Base-by-base conservation (phyloP, 257 asterid species). In the Agastache rugosa region DNA sequence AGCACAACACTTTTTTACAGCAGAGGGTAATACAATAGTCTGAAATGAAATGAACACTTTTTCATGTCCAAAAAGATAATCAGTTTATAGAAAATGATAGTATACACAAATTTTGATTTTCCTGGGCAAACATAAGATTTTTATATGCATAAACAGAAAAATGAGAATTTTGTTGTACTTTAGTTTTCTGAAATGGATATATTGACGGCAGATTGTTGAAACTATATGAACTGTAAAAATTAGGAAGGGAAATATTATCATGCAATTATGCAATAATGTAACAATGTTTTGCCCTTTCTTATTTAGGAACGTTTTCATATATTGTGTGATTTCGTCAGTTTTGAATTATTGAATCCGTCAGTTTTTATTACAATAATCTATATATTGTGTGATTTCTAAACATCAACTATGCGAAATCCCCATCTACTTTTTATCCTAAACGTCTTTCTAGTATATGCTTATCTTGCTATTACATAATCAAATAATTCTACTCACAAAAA, bases 1-100 rank as follows among this genome's bases (percentile, higher is more conserved):
- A 82, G 97, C 94, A 2, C 90, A 92, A 69, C 83, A 87, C 80
- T 95, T 92, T 83, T 94, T 95, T 65, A 75, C 85, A 34, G 85
- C 86, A 47, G 94, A 86, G 76, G 44, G 63, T 37, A 16, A 72
- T 63, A 67, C 79, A 54, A 39, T 72, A 19, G 69, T 72, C 51
- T 78, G 85, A 78, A 61, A 48, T 78, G 85, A 78, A 61, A 48
- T 11, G 73, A 55, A 48, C 60, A 35, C 22, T 60, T 12, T 14
- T 23, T 17, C 37, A 12, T 64, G 39, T 9, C 23, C 12, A 53
- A 27, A 25, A 42, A 41, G 7, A 20, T 19, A 41, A 27, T 41
- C 8, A 41, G 34, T 45, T 58, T 47, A 39, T 51, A 31, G 37
- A 5, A 4, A 3, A 42, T 44, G 4, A 1, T 22, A 42, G 22